Base-by-base conservation (phyloP, 805 yeast species). In the Metschnikowia cerradonensis region DNA sequence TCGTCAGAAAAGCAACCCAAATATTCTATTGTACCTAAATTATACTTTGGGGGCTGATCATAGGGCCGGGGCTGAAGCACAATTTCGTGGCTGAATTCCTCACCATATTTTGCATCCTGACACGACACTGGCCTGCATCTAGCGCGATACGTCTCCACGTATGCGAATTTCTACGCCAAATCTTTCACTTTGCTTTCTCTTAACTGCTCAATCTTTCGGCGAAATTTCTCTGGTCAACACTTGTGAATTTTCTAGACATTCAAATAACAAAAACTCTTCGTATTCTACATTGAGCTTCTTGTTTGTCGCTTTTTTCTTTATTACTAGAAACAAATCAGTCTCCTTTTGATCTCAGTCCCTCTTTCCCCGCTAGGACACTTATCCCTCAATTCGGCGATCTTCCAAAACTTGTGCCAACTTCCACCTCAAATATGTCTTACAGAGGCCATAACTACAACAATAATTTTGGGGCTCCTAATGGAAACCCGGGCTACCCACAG, bases 401-500 rank as follows among this genome's bases (percentile, higher is more conserved):
- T 17, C 43, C 43, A 11, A 13, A 41, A 6, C 7, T 31, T 6
- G 17, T 4, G 3, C 17, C 4, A 26, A 30, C 6, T 33, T 11
- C 2, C 26, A 23, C 30, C 11, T 14, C 31, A 35, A 20, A 30
- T 2, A 73, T 73, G 78, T 71, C 78, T 20, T 72, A 73, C 60
- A 68, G 78, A 55, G 77, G 77, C 15, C 72, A 72, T 14, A 33
- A 42, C 38, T 42, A n/a, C 60, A 69, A 72, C 54, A 67, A 66
- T 57, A 75, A 68, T 54, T 71, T 71, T 53, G 57, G 61, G 20
- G 38, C 40, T 34, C 47, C 40, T 13, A 44, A 44, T 13, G 47
- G 47, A 13, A 44, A 44, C 23, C 47, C 40, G 8, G 40, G 33
- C 23, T 44, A 23, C 40, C 47, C 17, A 14, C 38, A 35, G 17